These are phyloP conservation scores for Casuarina glauca DNA, from an alignment of 306 rosid species.

Conservation along the genomic window DNA sequence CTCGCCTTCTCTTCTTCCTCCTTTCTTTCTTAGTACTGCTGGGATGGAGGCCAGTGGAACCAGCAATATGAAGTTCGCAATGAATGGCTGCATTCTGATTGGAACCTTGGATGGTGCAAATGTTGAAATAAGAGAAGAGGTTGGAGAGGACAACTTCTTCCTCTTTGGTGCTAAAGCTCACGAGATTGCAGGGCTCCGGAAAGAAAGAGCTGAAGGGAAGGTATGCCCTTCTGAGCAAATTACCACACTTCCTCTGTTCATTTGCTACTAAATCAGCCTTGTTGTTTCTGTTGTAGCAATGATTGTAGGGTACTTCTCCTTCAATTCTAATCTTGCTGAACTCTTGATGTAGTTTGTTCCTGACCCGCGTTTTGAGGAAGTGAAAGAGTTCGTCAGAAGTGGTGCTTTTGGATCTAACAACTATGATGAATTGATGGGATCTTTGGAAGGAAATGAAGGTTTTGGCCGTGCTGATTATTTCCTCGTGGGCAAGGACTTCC, in stretches of 20 bases:
- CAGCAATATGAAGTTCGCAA: slow-evolving; percentile 97
- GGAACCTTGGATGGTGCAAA: slow-evolving; percentile 99
- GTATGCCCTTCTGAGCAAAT: slow-evolving; percentile 43
- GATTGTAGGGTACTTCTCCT: slow-evolving; percentile 15
- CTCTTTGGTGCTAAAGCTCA: slow-evolving; percentile 95
- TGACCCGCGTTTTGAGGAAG: slow-evolving; percentile 91
- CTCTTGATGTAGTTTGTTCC: slow-evolving; percentile 70
- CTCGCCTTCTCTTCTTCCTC: neutral
- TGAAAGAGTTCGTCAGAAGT: slow-evolving; percentile 73
- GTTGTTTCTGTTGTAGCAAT: slow-evolving; percentile 5
- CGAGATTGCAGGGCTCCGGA: slow-evolving; percentile 87
- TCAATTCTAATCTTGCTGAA: slow-evolving; percentile 27
- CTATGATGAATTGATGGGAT: slow-evolving; percentile 77
- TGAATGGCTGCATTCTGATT: slow-evolving; percentile 93
- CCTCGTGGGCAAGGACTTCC: slow-evolving; percentile 98
- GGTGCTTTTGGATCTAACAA: slow-evolving; percentile 79
- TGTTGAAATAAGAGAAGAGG: slow-evolving; percentile 96
- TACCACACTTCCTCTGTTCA: slow-evolving; percentile 16
- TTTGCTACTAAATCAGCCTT: neutral
- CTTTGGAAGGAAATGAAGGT: slow-evolving; percentile 94
- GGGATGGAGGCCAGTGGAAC: slow-evolving; percentile 99
- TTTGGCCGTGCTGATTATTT: slow-evolving; percentile 93
- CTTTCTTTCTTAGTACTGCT: slow-evolving; percentile 65
- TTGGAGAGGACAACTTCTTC: slow-evolving; percentile 92
- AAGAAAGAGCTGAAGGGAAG: slow-evolving; percentile 94